Evolutionary conservation across 192 early-diverging fungal genomes (phyloP), one percentile per base, ranked within the genome.

Genomic region (Coemansia sp.): DNA sequence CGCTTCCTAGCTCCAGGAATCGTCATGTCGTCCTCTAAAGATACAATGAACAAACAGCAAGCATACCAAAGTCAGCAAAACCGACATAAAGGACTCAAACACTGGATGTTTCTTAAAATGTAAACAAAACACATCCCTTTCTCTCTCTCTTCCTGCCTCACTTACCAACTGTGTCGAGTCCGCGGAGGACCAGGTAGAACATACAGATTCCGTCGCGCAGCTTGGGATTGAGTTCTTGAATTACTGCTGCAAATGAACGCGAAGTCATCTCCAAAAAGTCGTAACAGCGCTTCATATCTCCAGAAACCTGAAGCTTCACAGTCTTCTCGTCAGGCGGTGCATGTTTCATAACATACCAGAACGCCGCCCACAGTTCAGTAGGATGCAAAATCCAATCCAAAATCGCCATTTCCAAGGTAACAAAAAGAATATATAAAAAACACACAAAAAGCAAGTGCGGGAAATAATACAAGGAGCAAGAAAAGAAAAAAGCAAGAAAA

Each of bases 181-280:
- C 97, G 27, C 97, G 86, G 51, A 99, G 80, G 27, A 94, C 79
- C 43, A 99, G 80, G 70, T 99, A 99, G 72, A 98, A 98, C 46
- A 99, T 55, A 66, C 95, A 98, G 37, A 98, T 80, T 64, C 70
- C 82, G 54, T 92, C 88, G 53, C 87, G 85, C 18, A 92, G 76
- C 29, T 80, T 84, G 20, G 85, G 84, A 64, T 89, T 78, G 40
- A 93, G 71, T 50, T 86, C 85, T 68, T 90, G 87, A 77, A 97
- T 99, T 45, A 99, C 95, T 24, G 89, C 84, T 18, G 93, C 85
- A 72, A 98, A 99, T 50, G 92, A 95, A 38, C 97, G 89, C 40
- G 94, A 97, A 26, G 94, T 97, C 81, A 83, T 77, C 76, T 88
- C 88, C 44, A 99, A 78, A 72, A 90, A 92, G 58, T 91, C 77